Evolutionary conservation across 768 basidiomycete species (phyloP).

Genomic region (Fomitopsis pulvina): DNA sequence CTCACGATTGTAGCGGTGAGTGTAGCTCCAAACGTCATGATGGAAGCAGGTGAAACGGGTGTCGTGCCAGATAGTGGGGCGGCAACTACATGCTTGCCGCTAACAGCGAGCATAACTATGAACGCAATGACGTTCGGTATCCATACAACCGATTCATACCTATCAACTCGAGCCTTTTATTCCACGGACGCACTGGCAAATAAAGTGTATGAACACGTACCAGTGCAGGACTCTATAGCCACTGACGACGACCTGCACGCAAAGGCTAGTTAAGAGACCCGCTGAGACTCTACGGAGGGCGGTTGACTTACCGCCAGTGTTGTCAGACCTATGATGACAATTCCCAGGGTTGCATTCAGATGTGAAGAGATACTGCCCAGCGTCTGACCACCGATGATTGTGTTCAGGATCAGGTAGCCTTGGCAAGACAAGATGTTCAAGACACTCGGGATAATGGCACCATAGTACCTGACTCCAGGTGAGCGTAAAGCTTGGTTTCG

Average conservation of each 20-base stretch:
- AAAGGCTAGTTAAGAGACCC: not conserved
- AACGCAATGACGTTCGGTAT: slow-evolving; percentile 33
- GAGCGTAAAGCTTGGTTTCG: not conserved
- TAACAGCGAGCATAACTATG: slow-evolving; percentile 31
- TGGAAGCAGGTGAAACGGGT: slow-evolving; percentile 24
- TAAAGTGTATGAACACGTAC: slow-evolving; percentile 12
- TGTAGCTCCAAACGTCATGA: slow-evolving; percentile 39
- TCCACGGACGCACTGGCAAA: too few relatives aligned
- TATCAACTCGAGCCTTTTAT: not conserved
- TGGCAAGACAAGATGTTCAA: slow-evolving; percentile 38
- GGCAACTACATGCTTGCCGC: slow-evolving; percentile 26
- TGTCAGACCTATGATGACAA: slow-evolving; percentile 35
- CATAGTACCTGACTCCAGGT: slow-evolving; percentile 30
- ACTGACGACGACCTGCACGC: not conserved
- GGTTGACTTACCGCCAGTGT: slow-evolving; percentile 25
- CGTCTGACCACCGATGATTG: slow-evolving; percentile 43
- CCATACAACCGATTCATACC: slow-evolving; percentile 34
- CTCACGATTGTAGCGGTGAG: slow-evolving; percentile 36
- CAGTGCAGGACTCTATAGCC: slow-evolving; percentile 26
- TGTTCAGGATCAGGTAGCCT: slow-evolving; percentile 42
- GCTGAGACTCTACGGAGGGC: not conserved
- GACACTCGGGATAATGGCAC: slow-evolving; percentile 29
- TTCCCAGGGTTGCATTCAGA: slow-evolving; percentile 28
- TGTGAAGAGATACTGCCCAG: slow-evolving; percentile 31
- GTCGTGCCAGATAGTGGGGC: slow-evolving; percentile 12